These are phyloP conservation scores for Coemansia sp. DNA, from an alignment of 192 early-diverging fungal genomes.

Conservation along the genomic window DNA sequence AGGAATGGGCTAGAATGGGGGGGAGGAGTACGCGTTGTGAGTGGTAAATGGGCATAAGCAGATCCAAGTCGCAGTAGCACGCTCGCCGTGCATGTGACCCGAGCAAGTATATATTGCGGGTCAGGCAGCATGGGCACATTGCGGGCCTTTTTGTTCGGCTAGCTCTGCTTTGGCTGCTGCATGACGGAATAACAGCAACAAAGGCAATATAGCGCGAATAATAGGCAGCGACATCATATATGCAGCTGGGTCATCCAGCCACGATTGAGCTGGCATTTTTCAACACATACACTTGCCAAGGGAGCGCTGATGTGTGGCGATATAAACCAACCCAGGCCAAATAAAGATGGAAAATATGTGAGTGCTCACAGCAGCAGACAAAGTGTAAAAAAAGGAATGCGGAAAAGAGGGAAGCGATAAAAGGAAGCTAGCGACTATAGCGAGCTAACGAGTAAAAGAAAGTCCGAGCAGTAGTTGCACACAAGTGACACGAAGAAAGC, in stretches of 20 bases:
- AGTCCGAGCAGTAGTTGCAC: not conserved
- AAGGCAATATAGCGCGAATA: slow-evolving; percentile 3
- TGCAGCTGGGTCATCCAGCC: not conserved
- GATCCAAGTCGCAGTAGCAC: slow-evolving; percentile 6
- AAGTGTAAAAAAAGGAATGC: not conserved
- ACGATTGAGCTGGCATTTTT: not conserved
- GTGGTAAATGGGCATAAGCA: not conserved
- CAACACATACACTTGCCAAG: not conserved
- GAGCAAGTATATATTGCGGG: slow-evolving; percentile 9
- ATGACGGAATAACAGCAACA: not conserved
- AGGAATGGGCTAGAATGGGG: not conserved
- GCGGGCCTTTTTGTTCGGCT: not conserved
- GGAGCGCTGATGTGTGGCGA: not conserved
- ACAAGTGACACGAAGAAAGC: not conserved
- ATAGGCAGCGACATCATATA: not conserved
- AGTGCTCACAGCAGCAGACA: not conserved
- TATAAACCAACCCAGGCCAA: not conserved
- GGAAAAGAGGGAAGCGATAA: not conserved
- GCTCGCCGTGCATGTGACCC: slow-evolving; percentile 1
- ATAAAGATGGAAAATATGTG: not conserved
- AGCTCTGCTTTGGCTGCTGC: not conserved
- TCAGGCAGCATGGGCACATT: not conserved
- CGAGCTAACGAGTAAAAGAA: not conserved
- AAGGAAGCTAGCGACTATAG: not conserved
- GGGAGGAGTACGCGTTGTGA: not conserved